These are phyloP conservation scores for Reticulomyxa filosa DNA, from an alignment of 78 protist species.

Conservation along the genomic window DNA sequence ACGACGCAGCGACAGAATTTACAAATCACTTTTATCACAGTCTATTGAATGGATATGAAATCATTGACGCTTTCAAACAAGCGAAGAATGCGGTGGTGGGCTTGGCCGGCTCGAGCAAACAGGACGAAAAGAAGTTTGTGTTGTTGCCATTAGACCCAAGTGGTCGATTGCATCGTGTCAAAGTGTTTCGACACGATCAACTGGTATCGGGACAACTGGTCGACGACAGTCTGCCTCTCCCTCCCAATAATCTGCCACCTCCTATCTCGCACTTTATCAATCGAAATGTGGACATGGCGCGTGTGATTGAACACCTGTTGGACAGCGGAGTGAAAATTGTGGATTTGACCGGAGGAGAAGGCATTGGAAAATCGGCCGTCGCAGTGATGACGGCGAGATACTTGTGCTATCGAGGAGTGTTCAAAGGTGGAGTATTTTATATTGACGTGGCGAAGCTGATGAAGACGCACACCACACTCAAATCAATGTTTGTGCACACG, in stretches of 20 bases:
- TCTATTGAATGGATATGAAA: not conserved
- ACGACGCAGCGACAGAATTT: not conserved
- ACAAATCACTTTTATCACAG: not conserved
- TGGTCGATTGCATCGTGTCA: too few species aligned
- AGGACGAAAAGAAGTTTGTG: not conserved
- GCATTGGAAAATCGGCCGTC: not conserved
- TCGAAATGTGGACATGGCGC: too few species aligned
- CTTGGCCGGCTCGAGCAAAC: not conserved
- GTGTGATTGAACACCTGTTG: too few species aligned
- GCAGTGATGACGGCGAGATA: not conserved
- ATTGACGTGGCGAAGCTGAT: too few species aligned
- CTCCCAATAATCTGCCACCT: too few species aligned
- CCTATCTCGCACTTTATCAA: too few species aligned
- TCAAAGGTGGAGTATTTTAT: not conserved
- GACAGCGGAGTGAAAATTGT: too few species aligned
- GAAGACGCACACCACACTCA: too few species aligned
- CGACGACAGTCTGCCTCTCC: too few species aligned
- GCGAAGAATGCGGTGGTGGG: not conserved
- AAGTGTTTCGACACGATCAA: too few species aligned
- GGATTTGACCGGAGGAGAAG: not conserved
- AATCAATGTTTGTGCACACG: too few species aligned
- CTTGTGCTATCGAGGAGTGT: not conserved
- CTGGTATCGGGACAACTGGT: too few species aligned
- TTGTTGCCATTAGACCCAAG: not conserved
- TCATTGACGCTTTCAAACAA: not conserved